Conservation (phyloP, 2,329 filamentous ascomycete species). For the Ceratocystiopsis minuta region DNA sequence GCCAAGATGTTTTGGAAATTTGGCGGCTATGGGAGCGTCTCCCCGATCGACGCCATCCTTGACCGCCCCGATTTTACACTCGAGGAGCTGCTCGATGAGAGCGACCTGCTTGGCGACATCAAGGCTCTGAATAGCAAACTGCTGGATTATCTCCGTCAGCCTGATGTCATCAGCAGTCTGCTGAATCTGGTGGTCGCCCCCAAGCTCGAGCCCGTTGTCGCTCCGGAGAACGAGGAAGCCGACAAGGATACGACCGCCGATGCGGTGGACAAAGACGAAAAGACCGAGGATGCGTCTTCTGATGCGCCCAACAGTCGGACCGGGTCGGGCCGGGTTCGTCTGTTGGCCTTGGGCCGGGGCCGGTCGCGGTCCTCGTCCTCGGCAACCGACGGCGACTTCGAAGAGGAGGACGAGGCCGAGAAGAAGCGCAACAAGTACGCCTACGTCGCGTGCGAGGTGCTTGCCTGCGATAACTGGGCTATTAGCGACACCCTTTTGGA, state of each 20-base stretch:
- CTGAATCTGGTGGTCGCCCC: constrained; percentile 85
- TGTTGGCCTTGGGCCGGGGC: constrained; percentile 27
- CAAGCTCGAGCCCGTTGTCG: constrained; percentile 31
- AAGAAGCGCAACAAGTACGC: constrained; percentile 88
- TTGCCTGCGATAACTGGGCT: constrained; percentile 93
- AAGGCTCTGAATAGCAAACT: constrained; percentile 97
- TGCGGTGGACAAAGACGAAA: not conserved
- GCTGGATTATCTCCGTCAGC: constrained; percentile 85
- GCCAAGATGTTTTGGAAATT: constrained; percentile 98
- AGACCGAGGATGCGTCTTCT: constrained; percentile 11
- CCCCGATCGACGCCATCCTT: constrained; percentile 87
- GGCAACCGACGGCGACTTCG: constrained; percentile 24
- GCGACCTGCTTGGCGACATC: constrained; percentile 89
- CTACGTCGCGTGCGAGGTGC: constrained; percentile 79
- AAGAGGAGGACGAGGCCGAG: constrained; percentile 58
- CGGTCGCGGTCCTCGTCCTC: constrained; percentile 36
- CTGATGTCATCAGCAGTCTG: constrained; percentile 65
- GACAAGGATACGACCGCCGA: constrained; percentile 20
- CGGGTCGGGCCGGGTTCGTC: constrained; percentile 19
- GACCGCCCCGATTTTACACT: constrained; percentile 92
- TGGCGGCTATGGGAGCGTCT: constrained; percentile 95
- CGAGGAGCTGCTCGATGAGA: constrained; percentile 90
- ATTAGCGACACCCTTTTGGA: constrained; percentile 87
- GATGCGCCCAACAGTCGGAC: not conserved
- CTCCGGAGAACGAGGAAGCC: constrained; percentile 19